A percentile compares a stretch with the other conserved stretches of the same genome.
Conservation (phyloP, 1,284 basidiomycete genomes). For the Laetiporus sulphureus region DNA sequence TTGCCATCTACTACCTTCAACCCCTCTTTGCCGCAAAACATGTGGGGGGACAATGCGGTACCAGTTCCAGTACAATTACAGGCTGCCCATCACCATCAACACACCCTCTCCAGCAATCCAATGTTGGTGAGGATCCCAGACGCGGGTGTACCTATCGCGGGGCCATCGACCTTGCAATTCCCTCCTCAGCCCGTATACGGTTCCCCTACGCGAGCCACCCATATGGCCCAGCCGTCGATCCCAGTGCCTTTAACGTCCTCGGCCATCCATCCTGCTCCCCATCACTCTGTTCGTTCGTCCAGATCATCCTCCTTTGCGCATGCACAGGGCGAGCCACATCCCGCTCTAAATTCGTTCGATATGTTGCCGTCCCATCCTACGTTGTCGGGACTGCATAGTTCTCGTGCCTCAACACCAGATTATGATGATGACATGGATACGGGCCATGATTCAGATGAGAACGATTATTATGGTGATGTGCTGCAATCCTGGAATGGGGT, state of each 20-base stretch:
- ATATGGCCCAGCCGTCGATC: constrained; percentile 15
- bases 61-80: no score
- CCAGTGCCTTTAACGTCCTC: constrained; percentile 19
- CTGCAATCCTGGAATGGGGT: constrained; percentile 16
- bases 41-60: constrained; percentile 19
- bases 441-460: constrained; percentile 33
- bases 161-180: constrained; percentile 13
- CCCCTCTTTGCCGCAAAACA: constrained; percentile 9
- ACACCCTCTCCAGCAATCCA: constrained; percentile 28
- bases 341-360: constrained; percentile 32
- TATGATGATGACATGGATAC: constrained; percentile 36
- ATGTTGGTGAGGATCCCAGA: constrained; percentile 17
- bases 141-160: constrained; percentile 19
- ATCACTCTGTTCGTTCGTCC: constrained; percentile 38
- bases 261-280: constrained; percentile 30
- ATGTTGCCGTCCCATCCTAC: constrained; percentile 22
- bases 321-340: constrained; percentile 27
- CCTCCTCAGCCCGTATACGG: constrained; percentile 11
- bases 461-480: constrained; percentile 22
- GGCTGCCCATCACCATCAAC: constrained; percentile 17
- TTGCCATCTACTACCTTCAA: constrained; percentile 8
- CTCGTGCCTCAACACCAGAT: constrained; percentile 25
- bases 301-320: constrained; percentile 58
- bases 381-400: constrained; percentile 25
- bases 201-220: constrained; percentile 14